Base-by-base conservation (phyloP, 176 grass and related monocot species). In the Rhynchospora breviuscula region DNA sequence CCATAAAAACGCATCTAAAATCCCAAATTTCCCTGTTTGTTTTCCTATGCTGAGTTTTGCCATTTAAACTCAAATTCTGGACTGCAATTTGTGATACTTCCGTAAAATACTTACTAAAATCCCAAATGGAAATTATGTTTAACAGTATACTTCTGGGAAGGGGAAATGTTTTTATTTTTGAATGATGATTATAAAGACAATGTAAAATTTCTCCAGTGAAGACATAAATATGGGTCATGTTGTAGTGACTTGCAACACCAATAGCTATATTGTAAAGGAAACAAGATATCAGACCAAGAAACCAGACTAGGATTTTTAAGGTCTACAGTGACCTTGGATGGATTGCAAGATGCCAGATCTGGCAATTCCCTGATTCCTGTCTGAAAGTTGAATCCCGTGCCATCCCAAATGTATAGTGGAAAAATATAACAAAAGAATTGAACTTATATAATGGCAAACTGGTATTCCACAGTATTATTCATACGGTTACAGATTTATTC, bases 371-470 rank as follows among this genome's bases (percentile, higher is more conserved):
- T 82, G 80, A 67, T 65, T 67, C 9, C 6, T 64, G 80, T 82
- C 61, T 22, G 60, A 65, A 82, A 65, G 60, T 82, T 65, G 80
- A 82, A 82, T 82, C 80, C 80, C 33, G 62, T 82, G 80, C 80
- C 35, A 82, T 49, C 62, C 61, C 80, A 67, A 65, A 25, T 81
- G n/a, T 58, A 26, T 51, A 75, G 19, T 73, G 10, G 2, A 48
- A 3, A n/a, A n/a, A 46, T 14, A 40, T 40, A 40, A 40, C 35
- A 40, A 40, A 44, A 75, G 14, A 26, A 21, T 63, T 59, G 10
- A 81, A 81, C 19, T 40, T 40, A 45, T 63, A 47, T 8, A 62
- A 21, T 45, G 43, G 57, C 10, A 40, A 80, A 10, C 77, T 56
- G 31, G 54, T 22, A 59, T 79, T 79, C 77, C 46, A 79, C 26